Base-by-base conservation (phyloP, 306 rosid species). In the Pyrus bretschneideri region DNA sequence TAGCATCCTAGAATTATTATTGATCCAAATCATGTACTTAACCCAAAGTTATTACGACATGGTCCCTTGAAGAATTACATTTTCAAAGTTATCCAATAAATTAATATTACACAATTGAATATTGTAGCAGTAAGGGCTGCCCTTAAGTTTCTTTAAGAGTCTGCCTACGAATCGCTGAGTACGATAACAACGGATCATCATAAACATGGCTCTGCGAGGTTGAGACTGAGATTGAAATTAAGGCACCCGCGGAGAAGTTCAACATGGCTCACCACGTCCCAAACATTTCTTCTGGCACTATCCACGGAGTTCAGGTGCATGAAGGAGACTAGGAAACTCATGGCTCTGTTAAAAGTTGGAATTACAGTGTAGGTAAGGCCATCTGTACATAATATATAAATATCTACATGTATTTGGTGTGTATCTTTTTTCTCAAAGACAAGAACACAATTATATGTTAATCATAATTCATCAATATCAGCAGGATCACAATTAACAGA, bases 241-340 rank as follows among this genome's bases (percentile, higher is more conserved):
- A 49, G 27, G 27, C 27, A 25, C 27, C 27, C 27, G 27, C 2
- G 0, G 27, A 25, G 27, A 25, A 49, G 54, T 49, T 66, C 40
- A 62, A 4, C 14, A 62, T 25, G 7, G 81, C 76, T 22, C 62
- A 58, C 33, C 78, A 80, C 11, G 31, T 82, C 38, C 84, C 86
- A 7, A 83, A 77, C 22, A 71, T 68, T 22, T 42, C 79, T 23
- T 54, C 78, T 15, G 59, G 60, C 42, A 40, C 35, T 35, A 57
- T 85, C 1, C 70, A 75, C 2, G 78, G 55, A 13, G 89, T 82
- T 22, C 66, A 75, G 52, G 76, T 85, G 49, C 86, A 85, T 58
- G 79, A 77, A 69, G 89, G 86, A 40, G 86, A 85, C 19, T 82
- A 84, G 89, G 79, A 82, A 29, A 69, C 62, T 13, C 76, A 82